phyloP scores from a whole-genome alignment of 2,329 filamentous ascomycete species.

The Passalora sequoiae region DNA sequence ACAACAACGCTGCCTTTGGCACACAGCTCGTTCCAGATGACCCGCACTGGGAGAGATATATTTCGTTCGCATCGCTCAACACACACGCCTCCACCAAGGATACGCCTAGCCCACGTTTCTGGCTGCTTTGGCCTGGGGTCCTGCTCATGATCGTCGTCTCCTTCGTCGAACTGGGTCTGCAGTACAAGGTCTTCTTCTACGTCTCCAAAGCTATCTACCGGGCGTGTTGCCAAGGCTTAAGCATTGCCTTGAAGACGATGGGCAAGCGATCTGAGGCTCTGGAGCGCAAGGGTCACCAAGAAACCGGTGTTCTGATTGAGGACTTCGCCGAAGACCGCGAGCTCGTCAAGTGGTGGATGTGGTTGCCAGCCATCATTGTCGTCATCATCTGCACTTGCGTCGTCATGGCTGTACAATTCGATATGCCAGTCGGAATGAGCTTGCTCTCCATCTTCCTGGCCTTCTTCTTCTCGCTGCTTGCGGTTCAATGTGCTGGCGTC shows the following conservation, averaged over 20 bases:
- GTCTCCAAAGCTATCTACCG: constrained; percentile 49
- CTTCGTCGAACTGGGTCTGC: constrained; percentile 38
- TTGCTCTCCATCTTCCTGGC: constrained; percentile 53
- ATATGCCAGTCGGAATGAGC: constrained; percentile 54
- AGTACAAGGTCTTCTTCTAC: constrained; percentile 40
- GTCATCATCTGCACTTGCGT: constrained; percentile 46
- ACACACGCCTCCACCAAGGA: constrained; percentile 36
- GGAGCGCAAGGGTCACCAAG: constrained; percentile 37
- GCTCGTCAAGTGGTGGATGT: constrained; percentile 52
- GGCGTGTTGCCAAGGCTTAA: constrained; percentile 42
- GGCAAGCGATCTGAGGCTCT: constrained; percentile 45
- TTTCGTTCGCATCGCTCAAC: constrained; percentile 39
- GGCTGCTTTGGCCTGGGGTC: constrained; percentile 51
- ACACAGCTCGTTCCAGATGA: constrained; percentile 26
- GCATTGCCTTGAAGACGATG: constrained; percentile 34
- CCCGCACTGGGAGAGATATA: constrained; percentile 42
- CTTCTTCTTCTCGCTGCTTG: constrained; percentile 58
- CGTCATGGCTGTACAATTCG: constrained; percentile 51
- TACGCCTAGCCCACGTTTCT: constrained; percentile 47
- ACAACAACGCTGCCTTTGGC: constrained; percentile 48
- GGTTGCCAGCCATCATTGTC: constrained; percentile 45
- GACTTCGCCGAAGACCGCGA: constrained; percentile 47
- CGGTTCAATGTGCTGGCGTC: constrained; percentile 53
- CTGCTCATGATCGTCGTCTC: constrained; percentile 49
- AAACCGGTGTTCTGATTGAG: constrained; percentile 43